Evolutionary conservation across 352 stramenopile species (phyloP).

Genomic region (Globisporangium nodosum): DNA sequence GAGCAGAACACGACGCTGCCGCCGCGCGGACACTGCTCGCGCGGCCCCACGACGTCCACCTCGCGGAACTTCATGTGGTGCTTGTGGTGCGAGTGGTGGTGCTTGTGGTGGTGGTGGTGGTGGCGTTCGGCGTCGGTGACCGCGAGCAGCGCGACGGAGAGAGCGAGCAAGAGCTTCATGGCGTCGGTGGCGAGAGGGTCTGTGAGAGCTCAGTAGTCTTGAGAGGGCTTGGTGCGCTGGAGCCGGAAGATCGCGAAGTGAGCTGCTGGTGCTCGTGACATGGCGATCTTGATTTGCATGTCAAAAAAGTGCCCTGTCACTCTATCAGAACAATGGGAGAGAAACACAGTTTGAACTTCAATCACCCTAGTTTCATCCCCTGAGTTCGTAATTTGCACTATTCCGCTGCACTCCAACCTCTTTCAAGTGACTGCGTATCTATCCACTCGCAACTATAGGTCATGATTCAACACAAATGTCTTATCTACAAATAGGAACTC

Average conservation of each 20-base stretch:
- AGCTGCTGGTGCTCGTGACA: neutral
- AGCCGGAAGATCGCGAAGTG: constrained; percentile 7
- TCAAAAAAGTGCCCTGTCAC: too few species aligned
- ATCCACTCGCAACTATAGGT: too few species aligned
- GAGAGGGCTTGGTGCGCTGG: neutral
- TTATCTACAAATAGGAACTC: too few species aligned
- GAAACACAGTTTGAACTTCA: neutral
- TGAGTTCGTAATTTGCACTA: too few species aligned
- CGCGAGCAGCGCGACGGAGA: constrained; percentile 6
- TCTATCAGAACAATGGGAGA: neutral
- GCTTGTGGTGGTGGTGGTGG: constrained; percentile 13
- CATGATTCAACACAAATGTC: too few species aligned
- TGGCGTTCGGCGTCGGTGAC: constrained; percentile 2
- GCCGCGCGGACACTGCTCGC: constrained; percentile 31
- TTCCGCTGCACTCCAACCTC: too few species aligned
- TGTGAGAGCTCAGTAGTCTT: too few species aligned
- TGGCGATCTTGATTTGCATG: too few species aligned
- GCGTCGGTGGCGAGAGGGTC: neutral
- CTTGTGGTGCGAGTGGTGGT: constrained; percentile 18
- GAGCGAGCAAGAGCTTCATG: constrained; percentile 7
- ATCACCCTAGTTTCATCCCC: too few species aligned
- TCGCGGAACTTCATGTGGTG: constrained; percentile 36
- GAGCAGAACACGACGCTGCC: constrained; percentile 36
- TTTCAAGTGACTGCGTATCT: too few species aligned
- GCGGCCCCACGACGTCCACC: constrained; percentile 33